These are phyloP conservation scores for Solanum arcanum DNA, from an alignment of 257 asterid species.

Conservation along the genomic window DNA sequence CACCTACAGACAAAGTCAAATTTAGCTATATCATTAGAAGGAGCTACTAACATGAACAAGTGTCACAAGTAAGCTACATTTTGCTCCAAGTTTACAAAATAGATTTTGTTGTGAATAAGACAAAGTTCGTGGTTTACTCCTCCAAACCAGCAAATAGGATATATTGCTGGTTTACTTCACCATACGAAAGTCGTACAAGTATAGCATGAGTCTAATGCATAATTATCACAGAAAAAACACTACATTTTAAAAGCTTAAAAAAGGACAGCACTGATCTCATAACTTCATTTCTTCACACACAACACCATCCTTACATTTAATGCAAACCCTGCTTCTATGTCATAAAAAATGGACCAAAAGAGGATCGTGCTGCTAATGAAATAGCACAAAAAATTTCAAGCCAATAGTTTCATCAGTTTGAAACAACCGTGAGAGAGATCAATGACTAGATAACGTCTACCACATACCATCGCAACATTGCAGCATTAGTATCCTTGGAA, in stretches of 20 bases:
- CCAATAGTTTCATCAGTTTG: background rate
- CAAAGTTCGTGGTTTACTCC: background rate
- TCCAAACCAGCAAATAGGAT: background rate
- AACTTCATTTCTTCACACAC: background rate
- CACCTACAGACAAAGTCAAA: conserved; percentile 44
- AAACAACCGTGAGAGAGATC: background rate
- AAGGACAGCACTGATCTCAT: background rate
- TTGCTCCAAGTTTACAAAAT: background rate
- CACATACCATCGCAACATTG: conserved; percentile 92
- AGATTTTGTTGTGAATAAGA: background rate
- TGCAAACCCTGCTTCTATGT: background rate
- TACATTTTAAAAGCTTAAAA: background rate
- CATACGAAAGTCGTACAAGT: background rate
- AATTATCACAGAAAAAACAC: background rate
- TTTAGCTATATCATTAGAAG: background rate
- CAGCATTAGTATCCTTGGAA: conserved; percentile 90
- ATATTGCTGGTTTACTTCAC: background rate
- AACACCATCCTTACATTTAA: background rate
- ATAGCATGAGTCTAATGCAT: background rate
- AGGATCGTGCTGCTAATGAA: background rate
- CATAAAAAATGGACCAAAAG: background rate
- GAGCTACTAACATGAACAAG: background rate
- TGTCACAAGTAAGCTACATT: background rate
- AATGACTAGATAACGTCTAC: background rate
- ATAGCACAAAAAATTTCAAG: background rate